Percentiles rank a stretch among this genome's conserved stretches.
Evolutionary conservation across 106 monocot species (phyloP).

Genomic region (Apostasia ramifera): DNA sequence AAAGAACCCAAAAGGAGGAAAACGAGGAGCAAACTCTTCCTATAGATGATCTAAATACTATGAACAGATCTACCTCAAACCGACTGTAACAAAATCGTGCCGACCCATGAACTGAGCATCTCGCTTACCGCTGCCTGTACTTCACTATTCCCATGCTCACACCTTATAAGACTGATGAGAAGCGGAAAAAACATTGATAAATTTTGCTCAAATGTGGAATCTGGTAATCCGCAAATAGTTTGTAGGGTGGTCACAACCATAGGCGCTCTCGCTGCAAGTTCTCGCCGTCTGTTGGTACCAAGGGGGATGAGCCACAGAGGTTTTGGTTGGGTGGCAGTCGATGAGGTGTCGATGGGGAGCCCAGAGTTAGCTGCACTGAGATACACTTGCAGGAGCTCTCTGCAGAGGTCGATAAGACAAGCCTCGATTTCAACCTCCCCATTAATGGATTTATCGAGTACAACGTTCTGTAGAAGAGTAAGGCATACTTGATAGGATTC

Average conservation of each 20-base stretch:
- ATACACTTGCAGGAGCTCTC: constrained; percentile 68
- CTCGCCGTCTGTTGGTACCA: constrained; percentile 67
- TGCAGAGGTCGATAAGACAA: constrained; percentile 63
- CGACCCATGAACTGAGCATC: constrained; percentile 57
- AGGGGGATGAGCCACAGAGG: constrained; percentile 55
- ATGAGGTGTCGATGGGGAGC: constrained; percentile 3
- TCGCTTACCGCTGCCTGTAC: constrained; percentile 74
- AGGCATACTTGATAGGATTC: constrained; percentile 81
- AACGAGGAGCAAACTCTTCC: too few relatives aligned
- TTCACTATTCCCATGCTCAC: constrained; percentile 80
- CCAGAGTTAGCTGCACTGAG: constrained; percentile 43
- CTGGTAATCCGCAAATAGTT: constrained; percentile 49
- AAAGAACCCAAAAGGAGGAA: too few relatives aligned
- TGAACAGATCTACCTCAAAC: constrained; percentile 23
- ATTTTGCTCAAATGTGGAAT: constrained; percentile 56
- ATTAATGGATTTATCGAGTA: constrained; percentile 23
- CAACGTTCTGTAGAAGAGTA: constrained; percentile 55
- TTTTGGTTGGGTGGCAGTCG: constrained; percentile 10
- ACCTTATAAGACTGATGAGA: constrained; percentile 59
- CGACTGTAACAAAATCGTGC: constrained; percentile 60
- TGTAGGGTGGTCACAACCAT: constrained; percentile 73
- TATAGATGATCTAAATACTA: too few relatives aligned
- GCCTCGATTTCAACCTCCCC: constrained; percentile 28
- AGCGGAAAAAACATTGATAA: constrained; percentile 63
- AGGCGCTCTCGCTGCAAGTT: constrained; percentile 72